These are phyloP conservation scores for Pseudogymnoascus destructans DNA, from an alignment of 2,329 filamentous ascomycete genomes.

Conservation along the genomic window DNA sequence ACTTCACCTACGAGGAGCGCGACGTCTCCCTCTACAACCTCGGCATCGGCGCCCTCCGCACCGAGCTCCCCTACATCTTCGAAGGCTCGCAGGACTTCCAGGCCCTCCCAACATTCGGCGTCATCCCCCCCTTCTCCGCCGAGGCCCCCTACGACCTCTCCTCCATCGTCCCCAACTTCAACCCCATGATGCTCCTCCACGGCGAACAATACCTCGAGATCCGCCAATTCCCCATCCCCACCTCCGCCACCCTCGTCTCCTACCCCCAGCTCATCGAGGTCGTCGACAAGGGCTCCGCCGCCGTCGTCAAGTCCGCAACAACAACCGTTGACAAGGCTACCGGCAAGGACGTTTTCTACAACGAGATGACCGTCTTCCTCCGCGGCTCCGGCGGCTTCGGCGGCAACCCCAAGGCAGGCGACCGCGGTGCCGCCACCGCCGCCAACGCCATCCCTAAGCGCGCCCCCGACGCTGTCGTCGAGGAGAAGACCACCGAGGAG, in stretches of 20 bases:
- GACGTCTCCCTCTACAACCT: slow-evolving; percentile 95
- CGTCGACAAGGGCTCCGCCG: slow-evolving; percentile 86
- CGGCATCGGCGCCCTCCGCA: slow-evolving; percentile 81
- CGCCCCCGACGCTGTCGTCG: slow-evolving; percentile 65
- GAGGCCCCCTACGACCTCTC: slow-evolving; percentile 66
- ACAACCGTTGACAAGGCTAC: slow-evolving; percentile 75
- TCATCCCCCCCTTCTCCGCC: slow-evolving; percentile 86
- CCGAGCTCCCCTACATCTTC: slow-evolving; percentile 75
- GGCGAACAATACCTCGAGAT: slow-evolving; percentile 98
- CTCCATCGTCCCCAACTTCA: slow-evolving; percentile 88
- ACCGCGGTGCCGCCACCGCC: slow-evolving; percentile 69
- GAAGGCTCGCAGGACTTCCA: slow-evolving; percentile 90
- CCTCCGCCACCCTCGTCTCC: slow-evolving; percentile 61
- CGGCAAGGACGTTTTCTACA: slow-evolving; percentile 90
- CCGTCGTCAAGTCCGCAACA: slow-evolving; percentile 65
- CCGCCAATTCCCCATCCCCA: slow-evolving; percentile 82
- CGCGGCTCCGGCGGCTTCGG: slow-evolving; percentile 84
- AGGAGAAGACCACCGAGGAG: slow-evolving; percentile 76
- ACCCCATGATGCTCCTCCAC: slow-evolving; percentile 96
- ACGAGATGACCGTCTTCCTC: slow-evolving; percentile 87
- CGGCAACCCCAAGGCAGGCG: slow-evolving; percentile 60
- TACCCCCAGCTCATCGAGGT: slow-evolving; percentile 80
- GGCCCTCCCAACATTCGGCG: slow-evolving; percentile 85
- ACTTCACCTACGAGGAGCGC: slow-evolving; percentile 72
- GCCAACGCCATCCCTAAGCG: slow-evolving; percentile 67